Percentiles rank a stretch among this genome's conserved stretches.
Conservation (phyloP, 2,329 filamentous ascomycete genomes). For the Pestalotiopsis sp. region DNA sequence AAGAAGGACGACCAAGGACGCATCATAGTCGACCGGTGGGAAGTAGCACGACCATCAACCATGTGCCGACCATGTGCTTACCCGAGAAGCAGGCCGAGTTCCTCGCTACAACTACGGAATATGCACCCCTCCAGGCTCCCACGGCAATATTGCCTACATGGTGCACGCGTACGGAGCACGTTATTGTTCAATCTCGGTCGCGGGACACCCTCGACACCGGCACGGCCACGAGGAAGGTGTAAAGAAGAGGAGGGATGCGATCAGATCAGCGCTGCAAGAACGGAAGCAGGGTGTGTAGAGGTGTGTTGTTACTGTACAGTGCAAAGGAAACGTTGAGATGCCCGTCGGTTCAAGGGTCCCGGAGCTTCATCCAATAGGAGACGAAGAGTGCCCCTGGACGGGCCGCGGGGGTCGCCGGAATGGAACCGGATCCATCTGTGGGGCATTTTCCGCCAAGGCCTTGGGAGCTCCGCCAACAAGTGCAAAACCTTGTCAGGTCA, state of each 20-base stretch:
- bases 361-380: neutral
- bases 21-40: too few species aligned
- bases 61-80: too few species aligned
- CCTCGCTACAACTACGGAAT: too few species aligned
- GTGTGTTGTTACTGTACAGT: neutral
- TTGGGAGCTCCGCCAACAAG: neutral
- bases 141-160: too few species aligned
- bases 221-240: neutral
- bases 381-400: neutral
- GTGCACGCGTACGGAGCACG: too few species aligned
- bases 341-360: neutral
- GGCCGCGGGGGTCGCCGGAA: neutral
- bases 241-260: neutral
- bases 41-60: too few species aligned
- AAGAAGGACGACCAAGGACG: neutral
- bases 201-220: too few species aligned
- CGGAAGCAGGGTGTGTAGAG: neutral
- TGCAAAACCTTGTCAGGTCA: neutral
- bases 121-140: too few species aligned
- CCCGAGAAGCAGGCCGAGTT: too few species aligned
- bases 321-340: neutral
- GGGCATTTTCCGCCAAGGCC: neutral
- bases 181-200: too few species aligned
- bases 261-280: neutral
- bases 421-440: neutral